These are phyloP conservation scores for Oryza nivara DNA, from an alignment of 176 grass and related monocot genomes.

Conservation along the genomic window DNA sequence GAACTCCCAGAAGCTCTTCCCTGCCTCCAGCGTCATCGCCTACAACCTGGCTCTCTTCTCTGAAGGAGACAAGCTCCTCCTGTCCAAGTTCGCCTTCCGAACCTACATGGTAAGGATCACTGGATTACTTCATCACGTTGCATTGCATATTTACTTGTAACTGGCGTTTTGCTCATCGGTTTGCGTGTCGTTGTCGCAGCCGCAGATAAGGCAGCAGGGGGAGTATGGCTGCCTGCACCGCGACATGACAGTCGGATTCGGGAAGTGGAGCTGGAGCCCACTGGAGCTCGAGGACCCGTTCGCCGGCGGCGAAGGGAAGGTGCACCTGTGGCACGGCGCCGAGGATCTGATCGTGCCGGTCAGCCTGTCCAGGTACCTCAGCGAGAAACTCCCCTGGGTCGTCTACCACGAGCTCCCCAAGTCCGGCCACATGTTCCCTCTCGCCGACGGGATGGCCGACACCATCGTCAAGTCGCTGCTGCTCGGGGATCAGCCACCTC, in stretches of 20 bases:
- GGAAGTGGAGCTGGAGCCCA: constrained; percentile 72
- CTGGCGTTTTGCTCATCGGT: neutral
- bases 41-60: constrained; percentile 48
- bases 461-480: constrained; percentile 58
- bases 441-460: constrained; percentile 65
- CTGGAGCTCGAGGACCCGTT: constrained; percentile 72
- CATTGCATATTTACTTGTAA: neutral
- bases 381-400: constrained; percentile 66
- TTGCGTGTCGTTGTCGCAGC: constrained; percentile 21
- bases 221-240: constrained; percentile 64
- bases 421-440: constrained; percentile 65
- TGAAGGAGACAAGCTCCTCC: constrained; percentile 53
- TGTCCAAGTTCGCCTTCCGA: constrained; percentile 39
- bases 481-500: constrained; percentile 35
- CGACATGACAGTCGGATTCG: constrained; percentile 76
- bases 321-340: constrained; percentile 86
- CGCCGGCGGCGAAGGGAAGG: constrained; percentile 47
- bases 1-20: constrained; percentile 79
- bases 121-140: neutral
- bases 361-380: constrained; percentile 62
- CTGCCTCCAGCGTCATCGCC: constrained; percentile 60
- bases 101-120: constrained; percentile 42
- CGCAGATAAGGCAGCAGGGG: constrained; percentile 68
- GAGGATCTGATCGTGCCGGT: constrained; percentile 65
- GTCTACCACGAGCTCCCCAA: constrained; percentile 72